Percentiles rank a stretch among this genome's conserved stretches.
Conservation (phyloP, 805 yeast genomes). For the Lachancea kluyveri region DNA sequence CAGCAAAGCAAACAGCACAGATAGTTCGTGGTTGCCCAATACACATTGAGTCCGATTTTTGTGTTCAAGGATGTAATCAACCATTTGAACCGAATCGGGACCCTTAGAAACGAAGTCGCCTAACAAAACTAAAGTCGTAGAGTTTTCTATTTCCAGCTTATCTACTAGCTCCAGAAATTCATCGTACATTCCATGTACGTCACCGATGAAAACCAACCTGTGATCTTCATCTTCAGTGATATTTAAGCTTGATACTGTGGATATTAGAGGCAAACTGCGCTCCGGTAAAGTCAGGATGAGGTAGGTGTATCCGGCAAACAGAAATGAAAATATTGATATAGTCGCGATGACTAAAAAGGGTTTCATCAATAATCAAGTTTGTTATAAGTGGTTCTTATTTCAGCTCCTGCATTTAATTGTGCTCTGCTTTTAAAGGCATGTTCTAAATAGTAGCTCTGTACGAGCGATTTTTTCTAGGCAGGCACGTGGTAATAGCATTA, state of each 20-base stretch:
- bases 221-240: slow-evolving; percentile 1
- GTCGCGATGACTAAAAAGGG: not conserved
- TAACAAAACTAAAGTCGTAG: slow-evolving; percentile 46
- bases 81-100: slow-evolving; percentile 60
- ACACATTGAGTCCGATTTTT: slow-evolving; percentile 54
- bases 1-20: slow-evolving; percentile 53
- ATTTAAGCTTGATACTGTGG: slow-evolving; percentile 2
- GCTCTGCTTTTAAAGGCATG: too few relatives aligned
- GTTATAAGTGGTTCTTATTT: too few relatives aligned
- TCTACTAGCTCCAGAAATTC: slow-evolving; percentile 47
- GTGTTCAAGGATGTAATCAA: slow-evolving; percentile 56
- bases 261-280: slow-evolving; percentile 3
- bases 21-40: slow-evolving; percentile 85
- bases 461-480: too few relatives aligned
- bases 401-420: too few relatives aligned
- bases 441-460: too few relatives aligned
- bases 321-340: slow-evolving; percentile 1
- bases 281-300: slow-evolving; percentile 2
- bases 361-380: not conserved
- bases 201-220: slow-evolving; percentile 72
- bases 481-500: too few relatives aligned
- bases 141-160: slow-evolving; percentile 40
- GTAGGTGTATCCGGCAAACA: slow-evolving; percentile 6
- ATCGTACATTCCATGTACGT: slow-evolving; percentile 73
- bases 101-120: slow-evolving; percentile 91